Evolutionary conservation across 495 filamentous ascomycete species (phyloP).

Genomic region (Neurospora sp.): DNA sequence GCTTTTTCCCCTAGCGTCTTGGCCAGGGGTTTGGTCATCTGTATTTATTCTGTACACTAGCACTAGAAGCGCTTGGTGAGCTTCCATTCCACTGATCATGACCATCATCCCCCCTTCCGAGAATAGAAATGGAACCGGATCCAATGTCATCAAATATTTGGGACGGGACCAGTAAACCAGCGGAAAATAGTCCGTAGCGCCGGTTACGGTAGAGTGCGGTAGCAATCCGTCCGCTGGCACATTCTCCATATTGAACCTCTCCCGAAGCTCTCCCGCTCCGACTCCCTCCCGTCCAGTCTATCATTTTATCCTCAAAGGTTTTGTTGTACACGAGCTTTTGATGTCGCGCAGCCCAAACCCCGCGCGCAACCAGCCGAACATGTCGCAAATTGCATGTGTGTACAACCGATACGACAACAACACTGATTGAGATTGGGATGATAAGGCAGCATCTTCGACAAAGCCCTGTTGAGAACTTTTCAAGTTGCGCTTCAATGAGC

Average conservation of each 20-base stretch:
- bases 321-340: not conserved
- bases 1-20: not conserved
- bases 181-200: not conserved
- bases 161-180: not conserved
- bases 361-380: not conserved
- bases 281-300: not conserved
- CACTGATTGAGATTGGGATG: not conserved
- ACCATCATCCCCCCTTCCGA: not conserved
- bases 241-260: not conserved
- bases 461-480: not conserved
- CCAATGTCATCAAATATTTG: not conserved
- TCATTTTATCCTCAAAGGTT: not conserved
- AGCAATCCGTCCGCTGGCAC: not conserved
- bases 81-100: not conserved
- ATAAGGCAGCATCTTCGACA: not conserved
- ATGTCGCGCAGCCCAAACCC: not conserved
- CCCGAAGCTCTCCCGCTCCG: not conserved
- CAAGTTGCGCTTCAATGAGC: not conserved
- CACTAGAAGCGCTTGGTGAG: not conserved
- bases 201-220: not conserved
- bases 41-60: not conserved
- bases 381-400: not conserved
- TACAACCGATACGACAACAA: not conserved
- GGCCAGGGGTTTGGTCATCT: not conserved
- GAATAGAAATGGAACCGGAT: not conserved